phyloP scores from a whole-genome alignment of 148 eudicot genomes.

The Polygonum maritimum region DNA sequence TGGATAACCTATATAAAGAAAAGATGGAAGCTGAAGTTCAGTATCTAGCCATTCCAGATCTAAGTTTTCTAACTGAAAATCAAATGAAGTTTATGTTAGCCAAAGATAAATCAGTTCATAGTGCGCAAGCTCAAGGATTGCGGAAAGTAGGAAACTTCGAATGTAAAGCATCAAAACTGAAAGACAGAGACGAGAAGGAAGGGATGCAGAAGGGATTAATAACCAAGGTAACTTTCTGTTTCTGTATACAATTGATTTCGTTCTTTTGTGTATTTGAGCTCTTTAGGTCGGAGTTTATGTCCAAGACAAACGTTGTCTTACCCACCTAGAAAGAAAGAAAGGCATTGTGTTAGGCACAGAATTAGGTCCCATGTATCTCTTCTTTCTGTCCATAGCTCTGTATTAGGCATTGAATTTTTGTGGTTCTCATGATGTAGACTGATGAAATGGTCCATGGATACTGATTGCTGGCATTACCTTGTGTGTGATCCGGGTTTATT shows the following conservation, averaged over 20 bases:
- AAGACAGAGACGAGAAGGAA: slow-evolving; percentile 10
- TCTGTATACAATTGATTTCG: slow-evolving; percentile 45
- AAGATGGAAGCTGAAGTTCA: slow-evolving; percentile 71
- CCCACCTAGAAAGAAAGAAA: neutral
- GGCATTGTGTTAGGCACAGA: neutral
- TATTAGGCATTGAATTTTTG: neutral
- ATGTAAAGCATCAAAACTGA: slow-evolving; percentile 21
- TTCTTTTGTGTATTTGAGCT: slow-evolving; percentile 30
- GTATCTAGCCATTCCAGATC: slow-evolving; percentile 38
- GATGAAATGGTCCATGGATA: neutral
- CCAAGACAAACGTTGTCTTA: neutral
- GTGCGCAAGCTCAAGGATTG: slow-evolving; percentile 13
- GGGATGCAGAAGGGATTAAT: slow-evolving; percentile 38
- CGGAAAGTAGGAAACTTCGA: slow-evolving; percentile 24
- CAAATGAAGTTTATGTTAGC: slow-evolving; percentile 20
- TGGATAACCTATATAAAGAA: slow-evolving; percentile 41
- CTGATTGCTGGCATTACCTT: neutral
- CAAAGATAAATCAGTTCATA: slow-evolving; percentile 25
- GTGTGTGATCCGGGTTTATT: neutral
- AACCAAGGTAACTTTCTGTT: slow-evolving; percentile 32
- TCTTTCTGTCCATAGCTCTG: neutral
- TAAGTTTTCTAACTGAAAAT: slow-evolving; percentile 24
- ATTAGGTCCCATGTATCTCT: neutral
- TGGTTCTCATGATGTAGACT: neutral
- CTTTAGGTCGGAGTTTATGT: slow-evolving; percentile 8